Conservation (phyloP, 2,329 filamentous ascomycete genomes). For the Colletotrichum sp. region DNA sequence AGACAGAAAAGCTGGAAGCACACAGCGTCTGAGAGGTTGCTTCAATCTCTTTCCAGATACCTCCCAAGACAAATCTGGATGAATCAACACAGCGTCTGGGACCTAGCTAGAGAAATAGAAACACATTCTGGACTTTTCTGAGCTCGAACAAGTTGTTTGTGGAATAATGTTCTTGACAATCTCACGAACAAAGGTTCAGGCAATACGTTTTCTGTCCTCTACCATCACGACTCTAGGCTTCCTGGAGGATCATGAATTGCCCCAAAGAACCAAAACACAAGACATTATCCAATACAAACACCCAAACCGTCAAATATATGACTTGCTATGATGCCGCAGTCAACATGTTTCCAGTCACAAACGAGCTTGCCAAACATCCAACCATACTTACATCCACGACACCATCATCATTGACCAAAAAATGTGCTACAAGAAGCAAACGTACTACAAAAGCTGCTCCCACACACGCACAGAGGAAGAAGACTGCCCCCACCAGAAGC, state of each 20-base stretch:
- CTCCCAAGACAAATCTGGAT: neutral
- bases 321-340: neutral
- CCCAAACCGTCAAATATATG: neutral
- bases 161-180: neutral
- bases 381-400: neutral
- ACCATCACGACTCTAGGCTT: neutral
- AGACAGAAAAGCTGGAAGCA: neutral
- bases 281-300: neutral
- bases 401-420: neutral
- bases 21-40: neutral
- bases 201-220: neutral
- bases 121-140: neutral
- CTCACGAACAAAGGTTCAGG: neutral
- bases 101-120: neutral
- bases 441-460: neutral
- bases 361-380: neutral
- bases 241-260: neutral
- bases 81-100: neutral
- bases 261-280: neutral
- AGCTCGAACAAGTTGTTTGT: neutral
- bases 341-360: neutral
- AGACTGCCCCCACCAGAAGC: neutral
- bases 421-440: constrained; percentile 14
- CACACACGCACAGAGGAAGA: neutral
- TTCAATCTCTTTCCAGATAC: neutral